Evolutionary conservation across 257 asterid species (phyloP).

Genomic region (Solanum ossicruentum): DNA sequence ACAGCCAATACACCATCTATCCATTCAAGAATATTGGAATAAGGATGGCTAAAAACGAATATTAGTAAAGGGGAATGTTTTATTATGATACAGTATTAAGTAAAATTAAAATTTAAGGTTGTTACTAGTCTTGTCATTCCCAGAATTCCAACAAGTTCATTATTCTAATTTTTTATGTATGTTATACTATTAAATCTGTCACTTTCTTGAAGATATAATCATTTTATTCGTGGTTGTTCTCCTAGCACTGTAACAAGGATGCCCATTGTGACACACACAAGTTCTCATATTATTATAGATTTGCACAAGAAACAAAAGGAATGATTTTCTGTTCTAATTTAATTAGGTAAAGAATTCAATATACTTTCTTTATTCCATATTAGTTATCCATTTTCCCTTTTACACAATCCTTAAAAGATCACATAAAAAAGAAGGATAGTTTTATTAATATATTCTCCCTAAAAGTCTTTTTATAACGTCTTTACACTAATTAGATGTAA

Average conservation of each 20-base stretch:
- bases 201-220: not conserved
- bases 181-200: not conserved
- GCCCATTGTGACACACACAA: not conserved
- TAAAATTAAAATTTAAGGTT: not conserved
- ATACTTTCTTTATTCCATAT: too few species aligned
- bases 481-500: too few species aligned
- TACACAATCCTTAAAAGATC: too few species aligned
- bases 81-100: not conserved
- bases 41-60: not conserved
- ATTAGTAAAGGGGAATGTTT: not conserved
- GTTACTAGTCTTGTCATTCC: not conserved
- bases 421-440: not conserved
- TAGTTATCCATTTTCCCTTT: not conserved
- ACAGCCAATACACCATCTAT: not conserved
- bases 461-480: too few species aligned
- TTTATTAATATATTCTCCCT: too few species aligned
- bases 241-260: not conserved
- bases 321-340: not conserved
- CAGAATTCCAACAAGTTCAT: not conserved
- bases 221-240: not conserved
- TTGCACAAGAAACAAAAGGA: not conserved
- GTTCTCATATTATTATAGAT: not conserved
- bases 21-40: not conserved
- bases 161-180: not conserved
- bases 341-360: not conserved